Evolutionary conservation across 1,284 basidiomycete species (phyloP).

Genomic region (Phenoliferia sp.): DNA sequence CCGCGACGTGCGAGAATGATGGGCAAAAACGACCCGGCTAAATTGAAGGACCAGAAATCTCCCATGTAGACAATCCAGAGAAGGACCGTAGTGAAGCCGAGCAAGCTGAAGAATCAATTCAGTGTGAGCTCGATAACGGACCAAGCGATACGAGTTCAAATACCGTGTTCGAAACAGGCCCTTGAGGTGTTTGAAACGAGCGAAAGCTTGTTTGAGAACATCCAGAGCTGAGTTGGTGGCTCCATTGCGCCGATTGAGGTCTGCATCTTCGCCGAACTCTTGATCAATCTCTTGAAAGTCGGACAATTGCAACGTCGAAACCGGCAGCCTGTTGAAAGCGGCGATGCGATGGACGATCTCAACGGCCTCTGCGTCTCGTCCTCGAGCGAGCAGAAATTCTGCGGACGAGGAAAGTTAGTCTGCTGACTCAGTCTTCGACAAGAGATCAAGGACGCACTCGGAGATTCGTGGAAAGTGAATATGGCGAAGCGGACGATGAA

Average conservation of each 20-base stretch:
- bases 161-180: slow-evolving; percentile 61
- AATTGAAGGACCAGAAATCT: slow-evolving; percentile 42
- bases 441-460: slow-evolving; percentile 51
- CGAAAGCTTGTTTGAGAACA: slow-evolving; percentile 42
- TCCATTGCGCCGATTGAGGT: slow-evolving; percentile 42
- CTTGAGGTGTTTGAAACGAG: slow-evolving; percentile 49
- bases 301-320: slow-evolving; percentile 30
- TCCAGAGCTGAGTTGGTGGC: slow-evolving; percentile 49
- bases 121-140: slow-evolving; percentile 27
- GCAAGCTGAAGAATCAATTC: slow-evolving; percentile 56
- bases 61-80: slow-evolving; percentile 56
- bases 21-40: slow-evolving; percentile 40
- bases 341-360: slow-evolving; percentile 64
- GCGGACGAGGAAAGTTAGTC: neutral
- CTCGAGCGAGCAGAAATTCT: slow-evolving; percentile 59
- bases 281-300: slow-evolving; percentile 33
- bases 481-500: slow-evolving; percentile 65
- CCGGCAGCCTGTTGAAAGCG: slow-evolving; percentile 55
- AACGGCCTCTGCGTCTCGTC: slow-evolving; percentile 65
- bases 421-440: neutral
- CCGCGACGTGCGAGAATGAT: slow-evolving; percentile 38
- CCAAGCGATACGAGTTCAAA: slow-evolving; percentile 59
- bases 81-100: slow-evolving; percentile 65
- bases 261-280: slow-evolving; percentile 38
- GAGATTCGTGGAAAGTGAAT: slow-evolving; percentile 69